Evolutionary conservation across 1,139 yeast species (phyloP).

Genomic region (Diutina rugosa): DNA sequence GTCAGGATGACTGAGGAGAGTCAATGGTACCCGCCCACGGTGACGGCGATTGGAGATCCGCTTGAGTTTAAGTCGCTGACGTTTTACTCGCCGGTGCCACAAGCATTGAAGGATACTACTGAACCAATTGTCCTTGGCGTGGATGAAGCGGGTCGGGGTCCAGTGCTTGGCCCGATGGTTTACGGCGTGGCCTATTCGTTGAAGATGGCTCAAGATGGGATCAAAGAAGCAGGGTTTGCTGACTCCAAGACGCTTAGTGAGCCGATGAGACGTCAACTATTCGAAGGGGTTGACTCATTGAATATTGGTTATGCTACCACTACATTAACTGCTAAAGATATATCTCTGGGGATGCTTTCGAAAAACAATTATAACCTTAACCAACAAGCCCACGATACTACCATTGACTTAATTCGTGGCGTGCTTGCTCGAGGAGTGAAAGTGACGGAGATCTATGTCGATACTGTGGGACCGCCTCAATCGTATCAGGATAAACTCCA

Average conservation of each 20-base stretch:
- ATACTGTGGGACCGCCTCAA: conserved; percentile 93
- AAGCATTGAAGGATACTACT: conserved; percentile 13
- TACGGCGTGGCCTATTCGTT: conserved; percentile 79
- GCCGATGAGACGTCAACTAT: conserved; percentile 47
- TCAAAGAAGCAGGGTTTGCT: conserved; percentile 60
- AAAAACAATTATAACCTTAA: conserved; percentile 51
- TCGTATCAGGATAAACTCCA: conserved; percentile 69
- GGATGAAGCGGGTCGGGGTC: conserved; percentile 98
- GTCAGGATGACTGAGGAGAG: not conserved
- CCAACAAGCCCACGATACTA: conserved; percentile 93
- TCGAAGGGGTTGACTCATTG: conserved; percentile 42
- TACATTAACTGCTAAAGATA: conserved; percentile 77
- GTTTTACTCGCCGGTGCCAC: conserved; percentile 9
- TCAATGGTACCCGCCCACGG: conserved; percentile 22
- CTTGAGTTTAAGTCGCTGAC: conserved; percentile 4
- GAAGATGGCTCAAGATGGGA: conserved; percentile 13
- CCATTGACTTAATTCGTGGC: conserved; percentile 58
- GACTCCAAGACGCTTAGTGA: conserved; percentile 86
- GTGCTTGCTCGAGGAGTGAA: conserved; percentile 51
- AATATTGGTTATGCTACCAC: conserved; percentile 85
- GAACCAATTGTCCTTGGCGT: conserved; percentile 57
- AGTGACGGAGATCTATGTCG: conserved; percentile 65
- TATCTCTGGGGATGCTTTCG: conserved; percentile 75
- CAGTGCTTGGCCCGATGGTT: conserved; percentile 95
- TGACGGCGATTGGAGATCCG: conserved; percentile 13